Base-by-base conservation (phyloP, 2,329 filamentous ascomycete genomes). In the Sporothrix humicola region DNA sequence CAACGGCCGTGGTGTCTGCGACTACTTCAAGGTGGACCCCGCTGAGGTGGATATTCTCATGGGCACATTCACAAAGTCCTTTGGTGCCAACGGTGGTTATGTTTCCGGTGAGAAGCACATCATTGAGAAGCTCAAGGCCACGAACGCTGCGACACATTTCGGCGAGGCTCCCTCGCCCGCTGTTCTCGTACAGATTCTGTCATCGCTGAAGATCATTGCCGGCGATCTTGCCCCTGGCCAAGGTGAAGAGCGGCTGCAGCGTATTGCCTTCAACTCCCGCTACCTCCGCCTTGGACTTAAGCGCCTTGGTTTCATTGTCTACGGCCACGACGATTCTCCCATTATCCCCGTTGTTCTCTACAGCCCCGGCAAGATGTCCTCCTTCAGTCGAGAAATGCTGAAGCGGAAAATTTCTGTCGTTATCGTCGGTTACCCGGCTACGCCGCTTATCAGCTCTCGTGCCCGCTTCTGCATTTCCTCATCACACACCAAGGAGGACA, bases 331-430 rank as follows among this genome's bases (percentile, higher is more conserved):
- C 80, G 96, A 99, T 84, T 98, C 95, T 5, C 96, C 96, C 73
- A 98, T 99, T 78, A 94, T 99, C 78, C 96, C 96, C 72, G 83
- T 99, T 77, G 89, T 97, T 79, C 90, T 99, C 42, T 99, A 98
- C 87, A 94, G 98, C 84, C 96, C 96, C n/a, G 96, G 93, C 79
- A 99, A 99, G 85, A 98, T 99, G 87, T 93, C 95, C 4, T 95
- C 96, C 74, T 99, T 99, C 83, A 98, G 94, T 69, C 96, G 97
- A 81, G 96, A 98, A 82, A 98, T 99, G 96, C 89, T 98, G 75
- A 93, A 93, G 84, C 93, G 96, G 80, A 98, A 98, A 83, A 98
- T 99, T 78, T 96, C 95, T 0, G 93, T 98, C 70, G 96, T 99
- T 54, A 93, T 99, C 63, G 96, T 99, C 75, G 96, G 95, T 71